A percentile compares a stretch with the other conserved stretches of the same genome.
phyloP scores from a whole-genome alignment of 1,284 basidiomycete species.

The Cystobasidium pallidum region DNA sequence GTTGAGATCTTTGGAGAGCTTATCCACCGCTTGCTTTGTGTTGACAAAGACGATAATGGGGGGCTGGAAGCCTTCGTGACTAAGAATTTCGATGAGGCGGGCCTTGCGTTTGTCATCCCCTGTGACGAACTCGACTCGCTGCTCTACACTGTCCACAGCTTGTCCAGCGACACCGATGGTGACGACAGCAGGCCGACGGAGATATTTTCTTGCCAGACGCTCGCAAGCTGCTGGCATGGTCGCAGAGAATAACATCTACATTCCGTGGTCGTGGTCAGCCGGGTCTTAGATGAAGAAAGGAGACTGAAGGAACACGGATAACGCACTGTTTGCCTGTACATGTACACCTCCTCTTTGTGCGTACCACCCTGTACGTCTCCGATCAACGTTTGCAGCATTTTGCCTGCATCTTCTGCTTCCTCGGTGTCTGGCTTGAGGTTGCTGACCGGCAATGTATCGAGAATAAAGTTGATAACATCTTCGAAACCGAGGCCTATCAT shows the following conservation, averaged over 20 bases:
- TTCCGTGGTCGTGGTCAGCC: neutral
- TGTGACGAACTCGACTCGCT: slow-evolving; percentile 87
- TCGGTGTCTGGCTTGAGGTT: slow-evolving; percentile 75
- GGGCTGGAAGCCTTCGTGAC: slow-evolving; percentile 74
- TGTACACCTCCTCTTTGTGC: slow-evolving; percentile 50
- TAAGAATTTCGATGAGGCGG: slow-evolving; percentile 84
- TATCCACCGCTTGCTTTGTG: slow-evolving; percentile 97
- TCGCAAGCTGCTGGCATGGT: slow-evolving; percentile 98
- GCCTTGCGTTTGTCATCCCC: slow-evolving; percentile 86
- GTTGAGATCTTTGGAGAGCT: slow-evolving; percentile 87
- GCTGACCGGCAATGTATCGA: slow-evolving; percentile 85
- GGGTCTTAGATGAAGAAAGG: no score
- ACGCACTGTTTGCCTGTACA: slow-evolving; percentile 55
- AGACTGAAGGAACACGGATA: neutral
- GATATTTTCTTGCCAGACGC: slow-evolving; percentile 87
- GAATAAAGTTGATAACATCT: slow-evolving; percentile 87
- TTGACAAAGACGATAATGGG: slow-evolving; percentile 99
- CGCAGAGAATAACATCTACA: slow-evolving; percentile 76
- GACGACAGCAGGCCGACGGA: slow-evolving; percentile 88
- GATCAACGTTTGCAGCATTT: slow-evolving; percentile 51
- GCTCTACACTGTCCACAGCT: slow-evolving; percentile 96
- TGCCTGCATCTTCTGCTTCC: slow-evolving; percentile 55
- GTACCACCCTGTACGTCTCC: slow-evolving; percentile 51
- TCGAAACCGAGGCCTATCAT: slow-evolving; percentile 99
- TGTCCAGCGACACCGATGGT: slow-evolving; percentile 97